These are phyloP conservation scores for Ogataea degrootiae DNA, from an alignment of 805 yeast genomes.

Conservation along the genomic window DNA sequence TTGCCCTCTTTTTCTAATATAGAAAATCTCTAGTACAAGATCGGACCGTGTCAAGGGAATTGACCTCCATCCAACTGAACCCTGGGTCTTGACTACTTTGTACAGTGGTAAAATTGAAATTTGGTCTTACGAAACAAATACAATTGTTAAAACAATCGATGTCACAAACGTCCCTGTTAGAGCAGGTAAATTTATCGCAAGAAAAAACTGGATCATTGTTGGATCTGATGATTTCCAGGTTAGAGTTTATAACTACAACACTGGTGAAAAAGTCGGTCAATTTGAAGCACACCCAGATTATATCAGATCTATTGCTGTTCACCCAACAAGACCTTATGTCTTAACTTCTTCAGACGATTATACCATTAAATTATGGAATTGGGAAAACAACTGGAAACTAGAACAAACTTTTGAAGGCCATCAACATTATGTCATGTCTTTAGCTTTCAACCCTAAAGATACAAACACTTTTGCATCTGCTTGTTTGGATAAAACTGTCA, in stretches of 20 bases:
- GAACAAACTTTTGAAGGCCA: constrained; percentile 95
- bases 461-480: constrained; percentile 97
- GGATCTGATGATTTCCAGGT: constrained; percentile 96
- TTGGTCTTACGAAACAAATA: constrained; percentile 86
- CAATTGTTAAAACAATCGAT: constrained; percentile 82
- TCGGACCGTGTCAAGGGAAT: constrained; percentile 97
- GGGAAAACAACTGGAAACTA: constrained; percentile 91
- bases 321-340: constrained; percentile 86
- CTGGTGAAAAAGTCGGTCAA: constrained; percentile 90
- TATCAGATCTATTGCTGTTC: constrained; percentile 88
- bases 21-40: constrained; percentile 83
- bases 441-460: constrained; percentile 95
- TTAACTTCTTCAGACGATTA: constrained; percentile 90
- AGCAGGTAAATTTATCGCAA: constrained; percentile 89
- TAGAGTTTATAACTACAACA: constrained; percentile 90
- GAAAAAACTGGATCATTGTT: constrained; percentile 95
- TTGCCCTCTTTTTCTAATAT: constrained; percentile 3
- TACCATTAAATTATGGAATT: constrained; percentile 91
- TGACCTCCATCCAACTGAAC: constrained; percentile 97
- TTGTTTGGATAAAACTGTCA: constrained; percentile 92
- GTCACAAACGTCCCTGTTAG: constrained; percentile 96
- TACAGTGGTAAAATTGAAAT: constrained; percentile 89
- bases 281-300: constrained; percentile 99
- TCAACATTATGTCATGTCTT: constrained; percentile 89
- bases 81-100: constrained; percentile 91